phyloP scores from a whole-genome alignment of 1,139 yeast genomes.

The Geotrichum candidum region DNA sequence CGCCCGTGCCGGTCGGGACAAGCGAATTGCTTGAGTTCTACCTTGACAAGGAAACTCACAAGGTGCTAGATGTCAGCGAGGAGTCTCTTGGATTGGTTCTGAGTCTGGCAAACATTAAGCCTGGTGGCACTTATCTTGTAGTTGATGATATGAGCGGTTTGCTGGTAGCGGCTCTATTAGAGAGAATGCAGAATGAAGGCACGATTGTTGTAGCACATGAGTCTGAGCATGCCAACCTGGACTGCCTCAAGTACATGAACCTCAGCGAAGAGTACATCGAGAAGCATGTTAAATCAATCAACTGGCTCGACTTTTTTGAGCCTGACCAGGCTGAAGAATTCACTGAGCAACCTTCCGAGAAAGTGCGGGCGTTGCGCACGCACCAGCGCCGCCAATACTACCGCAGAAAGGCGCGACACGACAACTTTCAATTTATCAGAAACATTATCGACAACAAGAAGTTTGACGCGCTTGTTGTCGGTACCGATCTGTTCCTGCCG shows the following conservation, averaged over 20 bases:
- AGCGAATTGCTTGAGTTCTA: constrained; percentile 70
- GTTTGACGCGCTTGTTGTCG: constrained; percentile 74
- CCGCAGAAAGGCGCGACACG: constrained; percentile 56
- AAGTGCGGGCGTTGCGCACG: constrained; percentile 51
- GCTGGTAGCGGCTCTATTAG: constrained; percentile 74
- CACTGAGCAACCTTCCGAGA: constrained; percentile 40
- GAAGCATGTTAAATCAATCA: constrained; percentile 59
- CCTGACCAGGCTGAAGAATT: constrained; percentile 61
- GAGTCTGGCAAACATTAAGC: constrained; percentile 72
- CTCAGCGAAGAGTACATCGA: constrained; percentile 49
- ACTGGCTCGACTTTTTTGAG: constrained; percentile 72
- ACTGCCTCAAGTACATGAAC: constrained; percentile 57
- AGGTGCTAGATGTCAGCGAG: constrained; percentile 75
- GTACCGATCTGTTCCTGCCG: constrained; percentile 65
- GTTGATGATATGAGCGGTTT: constrained; percentile 91
- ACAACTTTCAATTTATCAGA: constrained; percentile 41
- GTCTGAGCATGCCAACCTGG: constrained; percentile 83
- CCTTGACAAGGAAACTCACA: constrained; percentile 58
- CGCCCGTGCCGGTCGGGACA: constrained; percentile 72
- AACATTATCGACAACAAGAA: constrained; percentile 48
- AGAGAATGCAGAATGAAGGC: constrained; percentile 83
- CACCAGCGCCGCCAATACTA: constrained; percentile 61
- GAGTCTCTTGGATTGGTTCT: constrained; percentile 75
- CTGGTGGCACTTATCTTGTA: constrained; percentile 83
- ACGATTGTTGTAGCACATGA: constrained; percentile 75